phyloP scores from a whole-genome alignment of 495 filamentous ascomycete species.

The Schizothecium vesticola region DNA sequence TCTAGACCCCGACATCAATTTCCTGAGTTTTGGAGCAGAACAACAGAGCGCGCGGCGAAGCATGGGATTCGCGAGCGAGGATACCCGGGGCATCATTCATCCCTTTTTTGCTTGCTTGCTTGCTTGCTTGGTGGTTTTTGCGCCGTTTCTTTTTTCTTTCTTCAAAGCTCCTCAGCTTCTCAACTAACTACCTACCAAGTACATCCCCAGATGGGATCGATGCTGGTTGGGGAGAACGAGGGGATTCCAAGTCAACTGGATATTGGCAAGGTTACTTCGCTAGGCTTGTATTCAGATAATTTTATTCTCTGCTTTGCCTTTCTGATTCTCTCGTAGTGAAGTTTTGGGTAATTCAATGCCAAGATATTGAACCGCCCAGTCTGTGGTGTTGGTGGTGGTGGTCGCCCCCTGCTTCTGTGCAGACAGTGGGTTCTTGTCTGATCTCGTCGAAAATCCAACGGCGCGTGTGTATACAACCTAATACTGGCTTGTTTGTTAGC shows the following conservation, averaged over 20 bases:
- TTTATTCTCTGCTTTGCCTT: no score
- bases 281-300: no score
- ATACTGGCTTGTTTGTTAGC: no score
- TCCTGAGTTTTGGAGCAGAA: not conserved
- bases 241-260: no score
- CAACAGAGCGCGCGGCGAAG: not conserved
- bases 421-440: not conserved
- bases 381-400: not conserved
- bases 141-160: no score
- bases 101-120: not conserved
- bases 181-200: no score
- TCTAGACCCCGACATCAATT: not conserved
- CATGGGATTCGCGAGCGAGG: not conserved
- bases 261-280: no score
- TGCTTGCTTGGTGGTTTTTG: not conserved
- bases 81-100: not conserved
- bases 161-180: not conserved
- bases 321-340: not conserved
- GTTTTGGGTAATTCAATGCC: not conserved
- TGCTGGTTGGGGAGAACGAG: no score
- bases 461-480: not conserved
- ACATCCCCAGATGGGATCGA: no score
- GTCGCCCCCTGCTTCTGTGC: not conserved
- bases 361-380: not conserved
- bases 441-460: not conserved